phyloP scores from a whole-genome alignment of 768 basidiomycete species.

The Mycena alexandri region DNA sequence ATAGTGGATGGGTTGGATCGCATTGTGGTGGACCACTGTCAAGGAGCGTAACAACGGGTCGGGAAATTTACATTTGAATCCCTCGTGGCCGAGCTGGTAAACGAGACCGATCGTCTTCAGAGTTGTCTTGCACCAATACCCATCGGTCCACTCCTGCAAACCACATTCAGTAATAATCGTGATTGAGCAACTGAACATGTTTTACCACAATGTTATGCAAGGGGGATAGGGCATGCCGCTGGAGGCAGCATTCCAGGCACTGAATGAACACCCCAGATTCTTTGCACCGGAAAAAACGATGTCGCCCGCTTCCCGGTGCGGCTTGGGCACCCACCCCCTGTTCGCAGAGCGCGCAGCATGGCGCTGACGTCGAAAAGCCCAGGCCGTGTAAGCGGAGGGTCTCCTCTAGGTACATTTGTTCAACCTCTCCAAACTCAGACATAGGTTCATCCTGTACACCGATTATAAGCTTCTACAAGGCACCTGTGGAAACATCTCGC shows the following conservation, averaged over 20 bases:
- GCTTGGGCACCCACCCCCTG: background rate
- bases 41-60: background rate
- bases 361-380: background rate
- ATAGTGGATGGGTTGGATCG: conserved; percentile 26
- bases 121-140: conserved; percentile 12
- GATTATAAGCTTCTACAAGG: background rate
- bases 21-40: conserved; percentile 26
- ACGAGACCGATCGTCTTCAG: conserved; percentile 16
- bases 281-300: conserved; percentile 4
- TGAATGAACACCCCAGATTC: conserved; percentile 22
- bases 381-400: conserved; percentile 8
- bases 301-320: background rate
- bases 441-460: conserved; percentile 22
- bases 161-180: too few relatives aligned
- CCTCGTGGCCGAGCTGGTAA: conserved; percentile 36
- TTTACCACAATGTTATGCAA: conserved; percentile 5
- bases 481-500: background rate
- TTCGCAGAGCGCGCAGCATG: background rate
- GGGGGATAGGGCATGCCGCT: background rate
- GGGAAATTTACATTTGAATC: conserved; percentile 16
- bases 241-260: conserved; percentile 8
- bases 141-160: conserved; percentile 32
- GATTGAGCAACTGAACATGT: too few relatives aligned
- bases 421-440: background rate
- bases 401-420: too few relatives aligned